Evolutionary conservation across 1,284 basidiomycete species (phyloP).

Genomic region (Lentinula novae-zelandiae): DNA sequence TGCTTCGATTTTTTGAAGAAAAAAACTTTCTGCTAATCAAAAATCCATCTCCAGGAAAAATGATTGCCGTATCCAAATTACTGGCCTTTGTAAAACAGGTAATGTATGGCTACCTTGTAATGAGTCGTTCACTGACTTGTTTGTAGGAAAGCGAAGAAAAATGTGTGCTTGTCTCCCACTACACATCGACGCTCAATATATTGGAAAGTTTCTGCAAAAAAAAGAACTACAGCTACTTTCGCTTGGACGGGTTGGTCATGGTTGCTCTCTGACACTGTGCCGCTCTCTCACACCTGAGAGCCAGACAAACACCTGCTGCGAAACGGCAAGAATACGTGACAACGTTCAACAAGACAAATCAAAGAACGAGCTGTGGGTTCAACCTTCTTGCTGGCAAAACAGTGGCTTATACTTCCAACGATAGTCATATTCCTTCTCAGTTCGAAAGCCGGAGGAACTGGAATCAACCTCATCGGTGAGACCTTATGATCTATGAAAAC

Average conservation of each 20-base stretch:
- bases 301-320: constrained; percentile 72
- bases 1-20: background rate
- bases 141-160: constrained; percentile 81
- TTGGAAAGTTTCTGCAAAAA: constrained; percentile 84
- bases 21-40: background rate
- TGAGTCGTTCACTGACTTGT: constrained; percentile 1
- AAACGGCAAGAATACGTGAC: constrained; percentile 86
- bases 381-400: background rate
- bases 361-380: constrained; percentile 61
- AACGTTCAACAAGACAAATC: constrained; percentile 73
- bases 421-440: constrained; percentile 90
- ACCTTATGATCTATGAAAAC: background rate
- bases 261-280: background rate
- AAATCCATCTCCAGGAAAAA: constrained; percentile 62
- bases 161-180: constrained; percentile 89
- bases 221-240: constrained; percentile 74
- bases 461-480: constrained; percentile 81
- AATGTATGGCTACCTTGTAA: constrained; percentile 11
- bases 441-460: constrained; percentile 92
- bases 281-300: constrained; percentile 2
- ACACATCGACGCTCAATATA: constrained; percentile 88
- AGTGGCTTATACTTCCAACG: background rate
- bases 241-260: constrained; percentile 78
- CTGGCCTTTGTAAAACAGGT: constrained; percentile 66
- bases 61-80: constrained; percentile 73